phyloP scores from a whole-genome alignment of 441 rosid species.

The Gossypium trilobum region DNA sequence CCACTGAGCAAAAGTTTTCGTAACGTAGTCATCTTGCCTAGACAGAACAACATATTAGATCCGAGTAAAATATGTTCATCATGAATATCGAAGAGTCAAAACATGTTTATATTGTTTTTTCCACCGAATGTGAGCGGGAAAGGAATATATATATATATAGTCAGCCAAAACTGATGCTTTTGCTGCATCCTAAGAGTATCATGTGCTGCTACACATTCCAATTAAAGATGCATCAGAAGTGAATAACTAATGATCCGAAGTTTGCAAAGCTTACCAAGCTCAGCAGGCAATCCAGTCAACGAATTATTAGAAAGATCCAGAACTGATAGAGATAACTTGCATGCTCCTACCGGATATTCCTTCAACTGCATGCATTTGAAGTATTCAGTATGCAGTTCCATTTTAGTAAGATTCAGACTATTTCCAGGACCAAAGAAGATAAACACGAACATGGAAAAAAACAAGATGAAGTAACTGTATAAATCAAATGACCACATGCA shows the following conservation, averaged over 20 bases:
- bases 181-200: background rate
- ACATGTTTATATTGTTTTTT: background rate
- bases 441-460: background rate
- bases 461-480: background rate
- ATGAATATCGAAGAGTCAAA: background rate
- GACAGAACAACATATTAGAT: constrained; percentile 13
- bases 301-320: constrained; percentile 93
- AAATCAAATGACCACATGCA: background rate
- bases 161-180: background rate
- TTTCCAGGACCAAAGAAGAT: background rate
- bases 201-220: background rate
- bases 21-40: constrained; percentile 77
- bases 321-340: constrained; percentile 59
- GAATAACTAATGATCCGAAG: constrained; percentile 11
- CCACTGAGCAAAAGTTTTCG: constrained; percentile 71
- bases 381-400: constrained; percentile 16
- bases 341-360: constrained; percentile 73
- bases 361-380: constrained; percentile 48
- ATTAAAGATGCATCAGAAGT: background rate
- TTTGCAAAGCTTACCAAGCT: constrained; percentile 56
- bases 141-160: background rate
- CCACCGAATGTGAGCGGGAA: background rate
- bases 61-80: background rate
- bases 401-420: background rate
- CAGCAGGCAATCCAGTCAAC: constrained; percentile 73